Conservation (phyloP, 2,329 filamentous ascomycete species). For the Aureobasidium sp. region DNA sequence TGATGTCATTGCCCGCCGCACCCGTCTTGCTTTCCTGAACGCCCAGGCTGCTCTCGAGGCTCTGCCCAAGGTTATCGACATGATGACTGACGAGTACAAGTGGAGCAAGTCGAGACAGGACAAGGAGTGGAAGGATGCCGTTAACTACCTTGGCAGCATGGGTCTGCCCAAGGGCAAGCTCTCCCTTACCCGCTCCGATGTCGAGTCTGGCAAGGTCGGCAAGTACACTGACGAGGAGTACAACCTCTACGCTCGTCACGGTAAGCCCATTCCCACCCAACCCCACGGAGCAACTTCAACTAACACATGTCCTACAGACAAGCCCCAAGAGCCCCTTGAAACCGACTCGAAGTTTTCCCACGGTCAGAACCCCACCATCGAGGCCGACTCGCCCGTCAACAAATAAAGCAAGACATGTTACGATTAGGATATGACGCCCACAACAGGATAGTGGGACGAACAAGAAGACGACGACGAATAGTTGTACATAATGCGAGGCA, state of each 20-base stretch:
- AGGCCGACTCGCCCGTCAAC: conserved; percentile 37
- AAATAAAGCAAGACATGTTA: conserved; percentile 30
- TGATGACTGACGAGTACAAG: conserved; percentile 75
- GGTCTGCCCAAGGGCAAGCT: conserved; percentile 50
- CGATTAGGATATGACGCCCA: not conserved
- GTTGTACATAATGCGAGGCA: conserved; percentile 9
- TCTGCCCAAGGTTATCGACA: conserved; percentile 74
- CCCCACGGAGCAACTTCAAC: not conserved
- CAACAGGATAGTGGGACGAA: not conserved
- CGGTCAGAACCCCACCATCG: conserved; percentile 37
- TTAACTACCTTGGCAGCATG: conserved; percentile 53
- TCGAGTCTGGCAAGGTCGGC: conserved; percentile 46
- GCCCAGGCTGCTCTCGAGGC: conserved; percentile 84
- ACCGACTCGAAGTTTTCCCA: conserved; percentile 38
- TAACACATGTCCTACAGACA: conserved; percentile 30
- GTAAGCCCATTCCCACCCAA: conserved; percentile 26
- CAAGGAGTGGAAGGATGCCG: conserved; percentile 66
- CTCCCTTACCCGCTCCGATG: conserved; percentile 46
- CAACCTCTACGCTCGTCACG: conserved; percentile 41
- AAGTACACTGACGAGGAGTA: conserved; percentile 42
- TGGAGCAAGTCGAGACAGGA: conserved; percentile 69
- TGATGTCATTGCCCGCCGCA: conserved; percentile 78
- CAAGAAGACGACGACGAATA: not conserved
- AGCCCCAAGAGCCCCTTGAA: conserved; percentile 44
- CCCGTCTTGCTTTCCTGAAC: conserved; percentile 80